Percentiles rank a stretch among this genome's conserved stretches.
Evolutionary conservation across 2,329 filamentous ascomycete genomes (phyloP).

Genomic region (Alternaria consortialis): DNA sequence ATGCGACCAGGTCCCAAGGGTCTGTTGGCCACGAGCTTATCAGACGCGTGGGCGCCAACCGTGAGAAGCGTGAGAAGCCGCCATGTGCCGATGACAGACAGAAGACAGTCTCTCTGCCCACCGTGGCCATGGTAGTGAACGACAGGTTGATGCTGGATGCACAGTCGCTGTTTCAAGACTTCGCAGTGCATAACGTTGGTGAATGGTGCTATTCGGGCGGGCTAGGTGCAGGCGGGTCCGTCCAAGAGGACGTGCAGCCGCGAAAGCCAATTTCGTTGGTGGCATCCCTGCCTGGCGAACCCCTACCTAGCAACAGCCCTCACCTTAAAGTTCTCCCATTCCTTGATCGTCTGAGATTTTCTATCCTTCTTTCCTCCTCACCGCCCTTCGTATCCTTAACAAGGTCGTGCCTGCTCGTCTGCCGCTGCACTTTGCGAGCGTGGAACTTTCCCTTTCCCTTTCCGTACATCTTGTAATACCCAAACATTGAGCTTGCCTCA

Average conservation of each 20-base stretch:
- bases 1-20: conserved; percentile 35
- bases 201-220: conserved; percentile 40
- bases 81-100: conserved; percentile 15
- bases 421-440: conserved; percentile 41
- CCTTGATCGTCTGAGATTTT: conserved; percentile 38
- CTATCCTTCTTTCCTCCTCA: conserved; percentile 44
- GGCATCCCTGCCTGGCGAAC: conserved; percentile 36
- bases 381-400: conserved; percentile 37
- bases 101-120: not conserved
- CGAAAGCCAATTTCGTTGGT: conserved; percentile 45
- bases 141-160: conserved; percentile 29
- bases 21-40: conserved; percentile 24
- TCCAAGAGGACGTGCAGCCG: conserved; percentile 43
- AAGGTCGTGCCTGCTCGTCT: conserved; percentile 41
- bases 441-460: conserved; percentile 42
- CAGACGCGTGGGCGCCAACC: conserved; percentile 24
- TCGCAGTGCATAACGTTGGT: conserved; percentile 43
- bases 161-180: conserved; percentile 41
- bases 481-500: conserved; percentile 35
- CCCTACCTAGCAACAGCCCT: conserved; percentile 48
- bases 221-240: conserved; percentile 41
- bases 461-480: conserved; percentile 49
- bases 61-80: not conserved
- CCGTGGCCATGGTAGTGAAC: not conserved
- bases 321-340: conserved; percentile 48